A percentile compares a stretch with the other conserved stretches of the same genome.
phyloP scores from a whole-genome alignment of 495 filamentous ascomycete species.

The Sphaerosporella brunnea region DNA sequence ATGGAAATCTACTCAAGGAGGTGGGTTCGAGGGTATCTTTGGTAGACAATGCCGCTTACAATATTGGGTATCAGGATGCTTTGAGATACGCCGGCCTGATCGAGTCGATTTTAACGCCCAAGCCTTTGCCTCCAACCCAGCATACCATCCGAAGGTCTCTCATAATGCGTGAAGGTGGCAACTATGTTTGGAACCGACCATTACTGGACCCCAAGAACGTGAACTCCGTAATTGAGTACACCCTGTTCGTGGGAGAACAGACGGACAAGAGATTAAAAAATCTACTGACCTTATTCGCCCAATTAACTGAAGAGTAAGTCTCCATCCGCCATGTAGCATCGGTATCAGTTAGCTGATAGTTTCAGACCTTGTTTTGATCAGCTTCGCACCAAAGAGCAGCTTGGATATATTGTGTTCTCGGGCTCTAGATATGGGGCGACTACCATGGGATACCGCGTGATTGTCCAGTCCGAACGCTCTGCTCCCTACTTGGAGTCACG shows the following conservation, averaged over 20 bases:
- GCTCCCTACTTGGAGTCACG: constrained; percentile 67
- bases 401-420: constrained; percentile 90
- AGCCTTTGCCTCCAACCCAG: constrained; percentile 55
- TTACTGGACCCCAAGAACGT: constrained; percentile 83
- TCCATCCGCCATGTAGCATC: not conserved
- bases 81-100: constrained; percentile 69
- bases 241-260: constrained; percentile 60
- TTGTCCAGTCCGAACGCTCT: constrained; percentile 85
- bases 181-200: constrained; percentile 61
- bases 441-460: constrained; percentile 67
- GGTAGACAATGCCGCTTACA: too few species aligned
- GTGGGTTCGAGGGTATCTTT: too few species aligned
- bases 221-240: constrained; percentile 92
- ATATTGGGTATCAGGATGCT: too few species aligned
- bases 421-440: constrained; percentile 50
- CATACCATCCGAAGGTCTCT: constrained; percentile 64
- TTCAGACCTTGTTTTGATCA: constrained; percentile 64
- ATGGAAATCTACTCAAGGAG: constrained; percentile 91
- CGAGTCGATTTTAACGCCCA: constrained; percentile 60
- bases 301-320: constrained; percentile 61
- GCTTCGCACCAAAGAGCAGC: constrained; percentile 88
- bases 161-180: constrained; percentile 57
- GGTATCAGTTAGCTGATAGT: constrained; percentile 8
- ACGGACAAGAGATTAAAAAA: constrained; percentile 48
- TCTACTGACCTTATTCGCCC: constrained; percentile 67